Conservation (phyloP, 768 basidiomycete species). For the Xerocomus spinulosus region DNA sequence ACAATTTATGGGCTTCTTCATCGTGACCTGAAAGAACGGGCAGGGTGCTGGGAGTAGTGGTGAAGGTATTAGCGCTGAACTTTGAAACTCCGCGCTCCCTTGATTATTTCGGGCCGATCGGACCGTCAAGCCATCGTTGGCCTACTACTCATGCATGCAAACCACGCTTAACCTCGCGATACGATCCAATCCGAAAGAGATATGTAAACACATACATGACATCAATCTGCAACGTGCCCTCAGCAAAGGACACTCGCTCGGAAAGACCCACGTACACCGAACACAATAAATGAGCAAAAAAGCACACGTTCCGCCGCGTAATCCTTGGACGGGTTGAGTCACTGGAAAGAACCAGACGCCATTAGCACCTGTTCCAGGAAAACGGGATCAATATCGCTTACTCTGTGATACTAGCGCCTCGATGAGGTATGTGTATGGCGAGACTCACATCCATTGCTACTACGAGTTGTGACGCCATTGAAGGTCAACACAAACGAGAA, state of each 20-base stretch:
- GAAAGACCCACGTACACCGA: conserved; percentile 36
- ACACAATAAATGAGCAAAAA: conserved; percentile 41
- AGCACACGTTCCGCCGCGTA: conserved; percentile 47
- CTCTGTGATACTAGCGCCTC: conserved; percentile 45
- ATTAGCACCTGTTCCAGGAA: background rate
- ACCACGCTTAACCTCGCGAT: conserved; percentile 8
- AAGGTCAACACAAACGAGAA: conserved; percentile 64
- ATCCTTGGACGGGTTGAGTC: conserved; percentile 49
- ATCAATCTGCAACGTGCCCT: conserved; percentile 33
- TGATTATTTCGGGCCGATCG: too few species aligned
- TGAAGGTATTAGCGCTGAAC: too few species aligned
- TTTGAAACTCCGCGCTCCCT: too few species aligned
- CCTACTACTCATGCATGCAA: too few species aligned
- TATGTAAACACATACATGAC: conserved; percentile 51
- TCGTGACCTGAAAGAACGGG: too few species aligned
- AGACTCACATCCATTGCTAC: conserved; percentile 70
- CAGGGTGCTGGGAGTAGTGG: too few species aligned
- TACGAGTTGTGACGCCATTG: conserved; percentile 61
- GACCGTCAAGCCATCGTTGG: too few species aligned
- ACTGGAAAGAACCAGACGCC: conserved; percentile 47
- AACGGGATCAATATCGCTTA: conserved; percentile 24
- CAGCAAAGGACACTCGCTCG: background rate
- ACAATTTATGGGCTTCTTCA: too few species aligned
- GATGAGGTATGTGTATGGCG: conserved; percentile 55
- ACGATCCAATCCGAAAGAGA: conserved; percentile 45